Base-by-base conservation (phyloP, 1,284 basidiomycete genomes). In the Apiotrichum akiyoshidainum region DNA sequence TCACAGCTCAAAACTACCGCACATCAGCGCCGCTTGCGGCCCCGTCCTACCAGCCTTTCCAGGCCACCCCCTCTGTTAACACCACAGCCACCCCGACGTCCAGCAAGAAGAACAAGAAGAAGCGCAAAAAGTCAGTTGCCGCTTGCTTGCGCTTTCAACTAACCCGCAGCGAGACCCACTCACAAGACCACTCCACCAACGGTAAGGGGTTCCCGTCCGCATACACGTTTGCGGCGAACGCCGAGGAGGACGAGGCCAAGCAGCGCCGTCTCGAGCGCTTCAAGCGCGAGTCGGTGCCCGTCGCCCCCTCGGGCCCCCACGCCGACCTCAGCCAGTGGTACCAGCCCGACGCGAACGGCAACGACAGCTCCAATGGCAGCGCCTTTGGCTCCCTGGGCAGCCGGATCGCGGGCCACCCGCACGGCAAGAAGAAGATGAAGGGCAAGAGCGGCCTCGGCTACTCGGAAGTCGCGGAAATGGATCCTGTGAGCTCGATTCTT, bases 401-500 rank as follows among this genome's bases (percentile, higher is more conserved):
- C 26, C 53, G 62, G 31, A 58, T 63, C 34, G 58, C 33, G 21
- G 54, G 51, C 26, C 26, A 33, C 14, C 40, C 44, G 57, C 67
- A 64, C 50, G 70, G 65, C 53, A 69, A 60, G 65, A 73, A 67
- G 56, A 75, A 68, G 67, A 71, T 73, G 62, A 67, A 62, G 58
- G 72, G 63, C 34, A 72, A 68, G 53, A 60, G 57, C 17, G 72
- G 69, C 10, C 50, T 72, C 21, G 72, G 70, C 6, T 73, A 73
- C 53, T 56, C 61, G 14, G 69, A 70, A 16, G 64, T 69, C 21
- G 58, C 65, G 34, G 75, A 78, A 40, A 76, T 77, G n/a, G 80
- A 81, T 69, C 79, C 80, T 13, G 80, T 81, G 31, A 64, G 80
- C 72, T 5, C 2, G 2, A n/a, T 45, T n/a, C n/a, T 10, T 14